These are phyloP conservation scores for Edaphochlamys debaryana DNA, from an alignment of 139 green algal species.

Conservation along the genomic window DNA sequence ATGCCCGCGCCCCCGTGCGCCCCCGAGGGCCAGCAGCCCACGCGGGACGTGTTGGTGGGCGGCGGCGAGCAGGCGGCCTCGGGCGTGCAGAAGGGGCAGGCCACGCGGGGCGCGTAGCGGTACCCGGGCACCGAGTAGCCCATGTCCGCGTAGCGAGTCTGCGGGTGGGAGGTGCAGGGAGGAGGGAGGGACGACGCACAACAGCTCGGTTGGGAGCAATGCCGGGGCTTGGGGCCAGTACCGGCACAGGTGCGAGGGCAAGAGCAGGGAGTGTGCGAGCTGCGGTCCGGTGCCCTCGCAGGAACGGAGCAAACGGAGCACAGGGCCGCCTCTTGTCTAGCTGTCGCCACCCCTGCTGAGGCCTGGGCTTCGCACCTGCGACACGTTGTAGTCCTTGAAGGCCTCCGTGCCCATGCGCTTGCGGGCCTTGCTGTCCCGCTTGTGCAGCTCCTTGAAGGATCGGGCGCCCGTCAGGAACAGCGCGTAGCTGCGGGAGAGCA, in stretches of 20 bases:
- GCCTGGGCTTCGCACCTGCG: background rate
- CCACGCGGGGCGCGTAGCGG: constrained; percentile 21
- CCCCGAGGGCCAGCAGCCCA: background rate
- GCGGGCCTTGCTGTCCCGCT: background rate
- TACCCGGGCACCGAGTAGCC: background rate
- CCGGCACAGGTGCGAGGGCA: too few relatives aligned
- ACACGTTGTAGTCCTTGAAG: constrained; percentile 4
- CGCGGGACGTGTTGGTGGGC: background rate
- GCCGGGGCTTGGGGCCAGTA: too few relatives aligned
- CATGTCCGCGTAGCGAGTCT: too few relatives aligned
- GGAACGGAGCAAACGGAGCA: too few relatives aligned
- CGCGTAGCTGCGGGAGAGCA: constrained; percentile 1
- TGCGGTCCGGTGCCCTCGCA: too few relatives aligned
- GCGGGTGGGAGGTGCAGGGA: too few relatives aligned
- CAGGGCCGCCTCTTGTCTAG: too few relatives aligned
- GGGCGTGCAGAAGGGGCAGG: constrained; percentile 35
- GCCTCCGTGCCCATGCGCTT: background rate
- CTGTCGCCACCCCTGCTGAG: too few relatives aligned
- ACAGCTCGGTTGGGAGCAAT: too few relatives aligned
- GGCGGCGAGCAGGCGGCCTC: constrained; percentile 19
- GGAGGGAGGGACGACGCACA: too few relatives aligned
- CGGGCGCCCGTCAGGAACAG: constrained; percentile 21
- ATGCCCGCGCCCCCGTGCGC: constrained; percentile 25
- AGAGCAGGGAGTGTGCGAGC: too few relatives aligned
- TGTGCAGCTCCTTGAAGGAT: background rate